These are phyloP conservation scores for Aspergillus steynii DNA, from an alignment of 495 filamentous ascomycete species.

Conservation along the genomic window DNA sequence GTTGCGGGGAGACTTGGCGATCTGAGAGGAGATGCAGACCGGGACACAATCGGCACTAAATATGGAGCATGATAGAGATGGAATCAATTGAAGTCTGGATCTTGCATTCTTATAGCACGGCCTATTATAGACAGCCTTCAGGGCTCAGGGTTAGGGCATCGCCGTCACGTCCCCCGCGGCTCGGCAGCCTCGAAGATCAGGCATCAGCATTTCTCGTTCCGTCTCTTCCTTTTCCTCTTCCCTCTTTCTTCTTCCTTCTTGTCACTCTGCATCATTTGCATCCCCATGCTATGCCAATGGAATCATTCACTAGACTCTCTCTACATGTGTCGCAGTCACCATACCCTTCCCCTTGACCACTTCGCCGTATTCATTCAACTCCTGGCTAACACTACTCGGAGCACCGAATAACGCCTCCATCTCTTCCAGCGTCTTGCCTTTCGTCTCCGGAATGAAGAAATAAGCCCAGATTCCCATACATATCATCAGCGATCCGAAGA, in stretches of 20 bases:
- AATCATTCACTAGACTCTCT: neutral
- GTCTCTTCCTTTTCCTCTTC: neutral
- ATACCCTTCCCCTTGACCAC: neutral
- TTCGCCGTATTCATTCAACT: neutral
- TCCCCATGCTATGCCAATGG: no score
- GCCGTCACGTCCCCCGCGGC: neutral
- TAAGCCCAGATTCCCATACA: slow-evolving; percentile 54
- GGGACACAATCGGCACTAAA: neutral
- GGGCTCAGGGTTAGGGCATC: slow-evolving; percentile 9
- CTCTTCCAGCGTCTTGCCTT: slow-evolving; percentile 48
- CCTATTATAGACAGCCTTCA: neutral
- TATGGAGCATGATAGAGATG: neutral
- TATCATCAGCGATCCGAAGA: slow-evolving; percentile 37
- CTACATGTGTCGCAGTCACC: neutral
- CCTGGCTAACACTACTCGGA: neutral
- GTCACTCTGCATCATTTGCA: neutral
- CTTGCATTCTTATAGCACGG: neutral
- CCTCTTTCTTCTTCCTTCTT: neutral
- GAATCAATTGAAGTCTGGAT: neutral
- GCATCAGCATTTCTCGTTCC: slow-evolving; percentile 4
- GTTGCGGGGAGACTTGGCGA: neutral
- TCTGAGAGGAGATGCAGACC: no score
- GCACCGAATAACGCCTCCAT: slow-evolving; percentile 37
- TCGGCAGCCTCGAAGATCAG: neutral
- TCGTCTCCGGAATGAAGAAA: slow-evolving; percentile 64